Evolutionary conservation across 352 stramenopile species (phyloP).

Genomic region (Globisporangium spinosum): DNA sequence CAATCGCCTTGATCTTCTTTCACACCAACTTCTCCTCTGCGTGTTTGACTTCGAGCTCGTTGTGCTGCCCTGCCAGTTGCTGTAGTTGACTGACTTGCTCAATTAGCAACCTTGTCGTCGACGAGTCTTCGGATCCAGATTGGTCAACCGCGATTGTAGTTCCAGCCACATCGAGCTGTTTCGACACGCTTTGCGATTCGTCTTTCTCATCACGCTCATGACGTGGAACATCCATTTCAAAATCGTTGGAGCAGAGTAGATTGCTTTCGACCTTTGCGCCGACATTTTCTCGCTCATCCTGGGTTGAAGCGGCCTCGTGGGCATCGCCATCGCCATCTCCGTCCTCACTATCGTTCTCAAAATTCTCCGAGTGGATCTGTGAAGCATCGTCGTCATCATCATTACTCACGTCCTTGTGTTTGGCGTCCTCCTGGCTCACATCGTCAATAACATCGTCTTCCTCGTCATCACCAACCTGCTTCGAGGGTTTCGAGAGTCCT

Average conservation of each 20-base stretch:
- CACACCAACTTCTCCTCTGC: slow-evolving; percentile 25
- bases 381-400: slow-evolving; percentile 3
- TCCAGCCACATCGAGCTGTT: slow-evolving; percentile 1
- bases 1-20: slow-evolving; percentile 41
- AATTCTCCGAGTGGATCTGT: slow-evolving; percentile 5
- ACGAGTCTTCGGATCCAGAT: slow-evolving; percentile 47
- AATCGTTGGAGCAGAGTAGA: slow-evolving; percentile 4
- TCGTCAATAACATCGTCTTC: slow-evolving; percentile 4
- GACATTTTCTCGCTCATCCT: neutral
- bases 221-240: slow-evolving; percentile 1
- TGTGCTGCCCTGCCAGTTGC: slow-evolving; percentile 1
- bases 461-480: neutral
- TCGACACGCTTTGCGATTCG: neutral
- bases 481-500: neutral
- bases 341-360: slow-evolving; percentile 5
- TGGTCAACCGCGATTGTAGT: slow-evolving; percentile 5
- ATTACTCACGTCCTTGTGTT: neutral
- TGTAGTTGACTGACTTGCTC: slow-evolving; percentile 25
- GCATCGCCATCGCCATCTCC: neutral
- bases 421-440: neutral
- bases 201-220: neutral
- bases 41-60: slow-evolving; percentile 7
- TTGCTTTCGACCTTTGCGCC: neutral
- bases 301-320: neutral
- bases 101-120: slow-evolving; percentile 45